phyloP scores from a whole-genome alignment of 2,329 filamentous ascomycete genomes.

The Colletotrichum filicis region DNA sequence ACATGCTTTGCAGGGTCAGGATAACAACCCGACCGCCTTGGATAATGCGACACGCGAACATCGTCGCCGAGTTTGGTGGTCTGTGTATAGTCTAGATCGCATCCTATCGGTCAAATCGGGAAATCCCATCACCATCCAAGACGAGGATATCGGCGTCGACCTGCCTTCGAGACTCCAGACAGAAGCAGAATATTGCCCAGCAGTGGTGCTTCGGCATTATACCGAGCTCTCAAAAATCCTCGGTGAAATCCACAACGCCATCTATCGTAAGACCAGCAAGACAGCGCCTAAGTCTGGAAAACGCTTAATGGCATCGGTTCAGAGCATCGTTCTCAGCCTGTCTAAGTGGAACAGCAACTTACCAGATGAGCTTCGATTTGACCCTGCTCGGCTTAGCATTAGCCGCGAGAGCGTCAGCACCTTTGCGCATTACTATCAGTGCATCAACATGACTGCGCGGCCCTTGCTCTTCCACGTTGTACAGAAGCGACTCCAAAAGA shows the following conservation, averaged over 20 bases:
- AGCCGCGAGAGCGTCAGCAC: constrained; percentile 58
- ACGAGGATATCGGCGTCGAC: constrained; percentile 47
- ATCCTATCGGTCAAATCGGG: constrained; percentile 47
- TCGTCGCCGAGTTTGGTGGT: constrained; percentile 53
- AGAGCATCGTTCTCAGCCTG: constrained; percentile 60
- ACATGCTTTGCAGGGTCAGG: constrained; percentile 9
- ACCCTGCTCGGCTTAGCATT: constrained; percentile 56
- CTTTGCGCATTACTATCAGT: constrained; percentile 47
- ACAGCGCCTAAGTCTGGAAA: constrained; percentile 53
- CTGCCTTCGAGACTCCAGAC: constrained; percentile 42
- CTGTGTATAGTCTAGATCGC: constrained; percentile 46
- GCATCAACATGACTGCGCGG: constrained; percentile 47
- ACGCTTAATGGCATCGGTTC: constrained; percentile 60
- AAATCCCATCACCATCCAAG: constrained; percentile 43
- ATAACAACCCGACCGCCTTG: constrained; percentile 1
- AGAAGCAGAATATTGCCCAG: constrained; percentile 44
- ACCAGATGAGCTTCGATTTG: constrained; percentile 58
- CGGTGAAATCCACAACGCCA: constrained; percentile 44
- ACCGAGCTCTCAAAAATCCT: constrained; percentile 44
- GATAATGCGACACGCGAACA: constrained; percentile 50
- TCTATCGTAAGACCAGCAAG: constrained; percentile 57
- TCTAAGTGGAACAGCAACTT: constrained; percentile 60
- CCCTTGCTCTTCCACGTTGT: constrained; percentile 45
- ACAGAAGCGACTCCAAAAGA: constrained; percentile 39
- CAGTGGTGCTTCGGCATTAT: constrained; percentile 41